phyloP scores from a whole-genome alignment of 345 rosid genomes.

The Stellera chamaejasme region DNA sequence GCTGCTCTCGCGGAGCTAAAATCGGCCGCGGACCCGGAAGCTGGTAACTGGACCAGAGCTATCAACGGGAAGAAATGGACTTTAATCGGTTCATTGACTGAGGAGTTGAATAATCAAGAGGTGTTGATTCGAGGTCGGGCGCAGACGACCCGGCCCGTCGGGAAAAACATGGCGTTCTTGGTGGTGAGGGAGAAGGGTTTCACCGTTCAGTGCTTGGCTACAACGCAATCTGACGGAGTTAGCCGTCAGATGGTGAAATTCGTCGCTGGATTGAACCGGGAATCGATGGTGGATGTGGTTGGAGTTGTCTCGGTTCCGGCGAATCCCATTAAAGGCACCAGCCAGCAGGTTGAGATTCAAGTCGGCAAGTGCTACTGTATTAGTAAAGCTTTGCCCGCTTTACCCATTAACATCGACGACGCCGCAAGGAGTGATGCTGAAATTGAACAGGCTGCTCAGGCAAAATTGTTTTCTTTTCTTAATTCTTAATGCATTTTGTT shows the following conservation, averaged over 20 bases:
- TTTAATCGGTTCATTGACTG: constrained; percentile 34
- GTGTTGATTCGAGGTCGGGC: constrained; percentile 63
- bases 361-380: constrained; percentile 52
- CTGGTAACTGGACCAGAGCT: constrained; percentile 36
- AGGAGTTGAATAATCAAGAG: constrained; percentile 28
- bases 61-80: constrained; percentile 32
- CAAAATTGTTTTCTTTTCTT: constrained; percentile 10
- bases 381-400: constrained; percentile 39
- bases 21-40: constrained; percentile 31
- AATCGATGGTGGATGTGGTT: constrained; percentile 54
- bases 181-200: constrained; percentile 56
- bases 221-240: constrained; percentile 32
- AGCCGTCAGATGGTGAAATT: constrained; percentile 63
- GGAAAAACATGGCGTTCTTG: constrained; percentile 53
- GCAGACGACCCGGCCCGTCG: constrained; percentile 40
- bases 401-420: constrained; percentile 77
- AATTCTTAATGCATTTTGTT: background rate
- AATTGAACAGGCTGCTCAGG: constrained; percentile 61
- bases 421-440: constrained; percentile 75
- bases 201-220: constrained; percentile 71
- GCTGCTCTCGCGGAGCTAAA: constrained; percentile 51
- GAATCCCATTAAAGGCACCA: constrained; percentile 43
- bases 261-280: constrained; percentile 43
- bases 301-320: constrained; percentile 43
- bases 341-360: constrained; percentile 74